A percentile compares a stretch with the other conserved stretches of the same genome.
These are phyloP conservation scores for Novymonas esmeraldas DNA, from an alignment of 208 protist genomes.

Conservation along the genomic window DNA sequence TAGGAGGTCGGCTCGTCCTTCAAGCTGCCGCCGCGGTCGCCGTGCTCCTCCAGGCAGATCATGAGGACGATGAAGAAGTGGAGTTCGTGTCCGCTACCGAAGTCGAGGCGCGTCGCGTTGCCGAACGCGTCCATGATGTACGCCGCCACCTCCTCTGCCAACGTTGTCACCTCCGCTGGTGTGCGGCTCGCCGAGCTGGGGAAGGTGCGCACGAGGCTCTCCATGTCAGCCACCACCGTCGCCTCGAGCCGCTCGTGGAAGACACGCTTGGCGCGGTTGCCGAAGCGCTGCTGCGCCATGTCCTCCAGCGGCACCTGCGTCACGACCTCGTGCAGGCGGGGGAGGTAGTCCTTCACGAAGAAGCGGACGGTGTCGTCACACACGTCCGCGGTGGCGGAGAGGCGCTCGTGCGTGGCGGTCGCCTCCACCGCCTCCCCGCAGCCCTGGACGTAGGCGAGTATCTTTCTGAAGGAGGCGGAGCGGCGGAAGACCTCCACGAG, in stretches of 20 bases:
- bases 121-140: conserved; percentile 96
- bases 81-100: conserved; percentile 99
- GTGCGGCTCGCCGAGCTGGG: conserved; percentile 21
- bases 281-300: conserved; percentile 82
- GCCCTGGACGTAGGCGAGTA: conserved; percentile 63
- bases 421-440: conserved; percentile 47
- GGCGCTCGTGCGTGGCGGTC: conserved; percentile 12
- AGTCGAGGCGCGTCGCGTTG: conserved; percentile 97
- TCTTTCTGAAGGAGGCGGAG: conserved; percentile 68
- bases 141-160: conserved; percentile 79
- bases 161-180: conserved; percentile 22
- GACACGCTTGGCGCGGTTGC: conserved; percentile 83
- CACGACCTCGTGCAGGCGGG: conserved; percentile 51
- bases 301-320: conserved; percentile 79
- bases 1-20: conserved; percentile 31
- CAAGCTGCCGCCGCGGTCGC: conserved; percentile 63
- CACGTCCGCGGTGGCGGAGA: conserved; percentile 14
- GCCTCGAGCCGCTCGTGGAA: conserved; percentile 68
- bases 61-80: conserved; percentile 96
- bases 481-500: conserved; percentile 59
- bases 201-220: conserved; percentile 52
- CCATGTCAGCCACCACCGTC: conserved; percentile 48
- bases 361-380: conserved; percentile 45
- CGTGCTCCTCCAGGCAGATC: conserved; percentile 83
- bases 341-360: conserved; percentile 59